phyloP scores from a whole-genome alignment of 2,329 filamentous ascomycete species.

The Calonectria pseudoturangicola region DNA sequence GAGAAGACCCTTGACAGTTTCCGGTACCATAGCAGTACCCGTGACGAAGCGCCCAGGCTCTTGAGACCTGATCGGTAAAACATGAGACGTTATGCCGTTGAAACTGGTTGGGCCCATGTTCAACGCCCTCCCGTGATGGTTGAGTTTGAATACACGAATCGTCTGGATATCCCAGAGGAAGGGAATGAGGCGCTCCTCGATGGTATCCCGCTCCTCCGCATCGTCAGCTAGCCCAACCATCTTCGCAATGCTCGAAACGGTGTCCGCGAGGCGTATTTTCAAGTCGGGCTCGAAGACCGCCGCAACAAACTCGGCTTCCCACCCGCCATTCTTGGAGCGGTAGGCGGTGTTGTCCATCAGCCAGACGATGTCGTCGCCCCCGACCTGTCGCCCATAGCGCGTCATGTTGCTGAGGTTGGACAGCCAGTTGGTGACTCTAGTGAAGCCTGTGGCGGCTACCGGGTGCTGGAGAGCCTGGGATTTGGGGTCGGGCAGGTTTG shows the following conservation, averaged over 20 bases:
- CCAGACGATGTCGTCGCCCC: conserved; percentile 85
- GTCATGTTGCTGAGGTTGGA: conserved; percentile 72
- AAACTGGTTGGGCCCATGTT: conserved; percentile 81
- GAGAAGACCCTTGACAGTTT: conserved; percentile 72
- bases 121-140: conserved; percentile 70
- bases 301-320: conserved; percentile 89
- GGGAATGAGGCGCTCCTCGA: conserved; percentile 82
- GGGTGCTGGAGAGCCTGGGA: conserved; percentile 55
- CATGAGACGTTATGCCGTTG: conserved; percentile 82
- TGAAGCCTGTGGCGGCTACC: conserved; percentile 59
- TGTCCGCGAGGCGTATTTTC: conserved; percentile 78
- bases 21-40: conserved; percentile 70
- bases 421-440: conserved; percentile 56
- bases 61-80: conserved; percentile 70
- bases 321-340: conserved; percentile 70
- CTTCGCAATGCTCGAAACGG: conserved; percentile 82
- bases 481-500: conserved; percentile 64
- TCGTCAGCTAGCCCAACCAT: conserved; percentile 79
- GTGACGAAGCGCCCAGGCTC: conserved; percentile 67
- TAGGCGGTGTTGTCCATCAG: conserved; percentile 93
- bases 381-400: conserved; percentile 76
- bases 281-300: conserved; percentile 86
- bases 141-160: conserved; percentile 79
- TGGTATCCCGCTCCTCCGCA: conserved; percentile 74
- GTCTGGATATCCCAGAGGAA: conserved; percentile 87